These are phyloP conservation scores for Fusarium drepaniforme DNA, from an alignment of 2,329 filamentous ascomycete genomes.

Conservation along the genomic window DNA sequence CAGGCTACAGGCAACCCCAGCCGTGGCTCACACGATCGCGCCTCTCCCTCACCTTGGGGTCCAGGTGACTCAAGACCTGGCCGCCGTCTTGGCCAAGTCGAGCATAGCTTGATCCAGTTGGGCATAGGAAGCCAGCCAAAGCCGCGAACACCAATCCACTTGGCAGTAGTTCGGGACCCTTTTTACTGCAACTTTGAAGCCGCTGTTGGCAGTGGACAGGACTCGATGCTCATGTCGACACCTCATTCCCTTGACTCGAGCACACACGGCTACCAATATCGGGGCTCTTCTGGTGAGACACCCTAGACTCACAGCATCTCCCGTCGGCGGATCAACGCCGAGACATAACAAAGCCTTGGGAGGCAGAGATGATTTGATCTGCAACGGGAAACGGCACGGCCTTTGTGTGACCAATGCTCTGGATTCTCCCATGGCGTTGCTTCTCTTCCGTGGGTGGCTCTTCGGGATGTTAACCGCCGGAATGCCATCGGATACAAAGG, in stretches of 20 bases:
- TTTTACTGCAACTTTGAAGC: slow-evolving; percentile 20
- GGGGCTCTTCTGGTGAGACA: slow-evolving; percentile 27
- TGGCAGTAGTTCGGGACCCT: slow-evolving; percentile 14
- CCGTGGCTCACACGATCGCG: slow-evolving; percentile 31
- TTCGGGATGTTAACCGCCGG: slow-evolving; percentile 2
- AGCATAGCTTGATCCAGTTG: slow-evolving; percentile 17
- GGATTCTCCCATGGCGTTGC: slow-evolving; percentile 9
- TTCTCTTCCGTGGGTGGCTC: slow-evolving; percentile 9
- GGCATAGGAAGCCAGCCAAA: slow-evolving; percentile 29
- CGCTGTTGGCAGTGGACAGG: slow-evolving; percentile 7
- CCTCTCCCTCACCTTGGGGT: slow-evolving; percentile 17
- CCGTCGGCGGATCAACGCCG: slow-evolving; percentile 26
- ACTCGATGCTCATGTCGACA: slow-evolving; percentile 14
- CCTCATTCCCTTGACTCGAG: slow-evolving; percentile 38
- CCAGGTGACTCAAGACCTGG: slow-evolving; percentile 37
- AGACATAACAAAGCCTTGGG: slow-evolving; percentile 22
- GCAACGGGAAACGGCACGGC: slow-evolving; percentile 14
- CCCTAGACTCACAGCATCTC: slow-evolving; percentile 27
- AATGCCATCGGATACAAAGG: slow-evolving; percentile 8
- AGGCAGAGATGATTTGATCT: neutral
- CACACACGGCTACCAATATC: slow-evolving; percentile 14
- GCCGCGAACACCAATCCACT: slow-evolving; percentile 27
- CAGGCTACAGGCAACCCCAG: slow-evolving; percentile 19
- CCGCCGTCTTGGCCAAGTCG: slow-evolving; percentile 27
- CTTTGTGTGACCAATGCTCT: slow-evolving; percentile 20